Evolutionary conservation across 495 filamentous ascomycete genomes (phyloP), one percentile per base, ranked within the genome.

Genomic region (Cercophora newfieldiana): DNA sequence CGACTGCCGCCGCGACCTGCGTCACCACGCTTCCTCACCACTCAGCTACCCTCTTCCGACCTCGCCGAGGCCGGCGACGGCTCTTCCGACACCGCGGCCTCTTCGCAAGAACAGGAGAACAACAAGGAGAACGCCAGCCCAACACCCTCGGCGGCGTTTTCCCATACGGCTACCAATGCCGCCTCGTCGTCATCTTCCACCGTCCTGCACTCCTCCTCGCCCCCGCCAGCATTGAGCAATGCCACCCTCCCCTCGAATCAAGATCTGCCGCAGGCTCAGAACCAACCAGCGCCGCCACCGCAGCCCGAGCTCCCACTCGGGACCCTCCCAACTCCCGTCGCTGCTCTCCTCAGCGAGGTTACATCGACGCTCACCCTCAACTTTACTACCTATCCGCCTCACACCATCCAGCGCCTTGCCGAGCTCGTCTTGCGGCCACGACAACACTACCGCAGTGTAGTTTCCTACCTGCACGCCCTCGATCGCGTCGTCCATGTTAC

Each of bases 401-500:
- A 98, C 73, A 98, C 95, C 0, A 83, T 97, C 59, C 95, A 99
- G 78, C 90, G 95, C 50, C 85, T 99, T 31, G 86, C 95, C 21
- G 95, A 99, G 82, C 90, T 99, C n/a, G 82, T 97, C 47, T 82
- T 95, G 14, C 74, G 75, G 19, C 95, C 95, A 7, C 89, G 79
- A 47, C 80, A 83, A 49, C 92, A 97, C 76, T 97, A 99, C 78
- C 83, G 83, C 30, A 89, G 87, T 30, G 83, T 97, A 4, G 86
- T 90, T 5, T 86, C 92, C 24, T 99, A 93, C 74, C 88, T 99
- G 63, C 89, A 92, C 65, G 96, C 95, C 7, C 83, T 98, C 14
- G 92, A 97, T 72, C 90, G 96, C 59, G 91, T 97, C 18, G 87
- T 97, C 37, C 92, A 90, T 47, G 96, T 98, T 65, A 94, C 93